Evolutionary conservation across 208 protist genomes (phyloP), one percentile per base, ranked within the genome.

Genomic region (Strigomonas culicis): DNA sequence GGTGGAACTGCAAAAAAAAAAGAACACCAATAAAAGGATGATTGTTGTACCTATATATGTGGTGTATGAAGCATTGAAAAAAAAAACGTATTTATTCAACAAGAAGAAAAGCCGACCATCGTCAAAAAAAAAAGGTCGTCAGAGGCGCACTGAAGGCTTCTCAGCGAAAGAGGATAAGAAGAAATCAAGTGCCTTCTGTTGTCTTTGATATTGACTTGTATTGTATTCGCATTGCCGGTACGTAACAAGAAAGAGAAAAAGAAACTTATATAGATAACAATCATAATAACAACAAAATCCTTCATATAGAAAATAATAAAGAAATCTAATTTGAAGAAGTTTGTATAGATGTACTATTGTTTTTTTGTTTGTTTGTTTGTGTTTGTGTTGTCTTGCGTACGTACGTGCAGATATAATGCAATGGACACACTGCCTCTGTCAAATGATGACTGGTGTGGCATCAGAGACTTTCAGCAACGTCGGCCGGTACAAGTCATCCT

Each of bases 221-320:
- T n/a, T 10, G 10, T 46, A 46, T 46, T 46, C 39, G 39, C 11
- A 17, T 46, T 46, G 10, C 17, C 17, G 10, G 10, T 46, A 46
- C 10, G 17, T n/a, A 46, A 46, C 10, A 46, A 46, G 10, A n/a
- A 46, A 10, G 39, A 10, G 10, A 46, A 46, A 46, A n/a, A 46
- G 39, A 46, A 46, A 46, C 10, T 46, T 17, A 46, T 17, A 46
- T 17, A 10, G 39, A 46, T 46, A 17, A 46, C 11, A 55, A 55
- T 30, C 10, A 55, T 30, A 55, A 10, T 56, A 65, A 65, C 56
- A 7, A 59, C 56, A 65, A 10, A 65, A 28, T 51, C 15, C 8
- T 34, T 57, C 21, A 58, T 32, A 63, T n/a, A 25, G n/a, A 13
- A 56, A 63, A 49, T 34, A 21, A 25, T 13, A 25, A 49, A 58